A percentile compares a stretch with the other conserved stretches of the same genome.
Conservation (phyloP, 2,329 filamentous ascomycete species). For the Alternaria atra region DNA sequence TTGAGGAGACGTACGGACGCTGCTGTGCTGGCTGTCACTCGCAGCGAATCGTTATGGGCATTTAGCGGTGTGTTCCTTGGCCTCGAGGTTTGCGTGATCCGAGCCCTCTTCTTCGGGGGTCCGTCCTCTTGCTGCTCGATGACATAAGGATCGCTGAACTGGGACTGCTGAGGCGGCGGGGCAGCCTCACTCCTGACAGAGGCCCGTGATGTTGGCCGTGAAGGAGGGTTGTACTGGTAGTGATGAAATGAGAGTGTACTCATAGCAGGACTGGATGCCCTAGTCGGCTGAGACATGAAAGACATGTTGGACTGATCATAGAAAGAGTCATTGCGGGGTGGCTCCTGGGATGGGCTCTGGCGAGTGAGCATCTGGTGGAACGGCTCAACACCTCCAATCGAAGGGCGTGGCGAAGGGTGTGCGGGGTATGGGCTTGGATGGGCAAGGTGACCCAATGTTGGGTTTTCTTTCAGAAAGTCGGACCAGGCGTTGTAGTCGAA, state of each 20-base stretch:
- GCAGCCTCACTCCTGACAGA: slow-evolving; percentile 48
- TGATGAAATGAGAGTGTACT: slow-evolving; percentile 51
- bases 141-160: slow-evolving; percentile 31
- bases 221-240: slow-evolving; percentile 43
- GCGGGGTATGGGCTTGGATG: slow-evolving; percentile 33
- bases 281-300: slow-evolving; percentile 48
- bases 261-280: slow-evolving; percentile 57
- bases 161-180: slow-evolving; percentile 29
- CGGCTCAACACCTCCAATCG: slow-evolving; percentile 44
- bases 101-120: slow-evolving; percentile 78
- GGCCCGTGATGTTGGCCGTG: slow-evolving; percentile 51
- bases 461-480: slow-evolving; percentile 77
- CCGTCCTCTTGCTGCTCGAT: slow-evolving; percentile 58
- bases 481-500: slow-evolving; percentile 82
- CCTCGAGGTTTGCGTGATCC: slow-evolving; percentile 76
- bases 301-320: slow-evolving; percentile 36
- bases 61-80: slow-evolving; percentile 77
- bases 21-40: slow-evolving; percentile 89
- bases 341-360: slow-evolving; percentile 38
- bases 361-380: slow-evolving; percentile 51
- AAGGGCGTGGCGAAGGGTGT: slow-evolving; percentile 29
- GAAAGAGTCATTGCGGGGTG: slow-evolving; percentile 38
- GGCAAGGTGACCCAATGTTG: slow-evolving; percentile 51
- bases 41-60: slow-evolving; percentile 77
- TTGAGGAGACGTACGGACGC: slow-evolving; percentile 86